phyloP scores from a whole-genome alignment of 2,329 filamentous ascomycete genomes.

The Penicillium digitatum region DNA sequence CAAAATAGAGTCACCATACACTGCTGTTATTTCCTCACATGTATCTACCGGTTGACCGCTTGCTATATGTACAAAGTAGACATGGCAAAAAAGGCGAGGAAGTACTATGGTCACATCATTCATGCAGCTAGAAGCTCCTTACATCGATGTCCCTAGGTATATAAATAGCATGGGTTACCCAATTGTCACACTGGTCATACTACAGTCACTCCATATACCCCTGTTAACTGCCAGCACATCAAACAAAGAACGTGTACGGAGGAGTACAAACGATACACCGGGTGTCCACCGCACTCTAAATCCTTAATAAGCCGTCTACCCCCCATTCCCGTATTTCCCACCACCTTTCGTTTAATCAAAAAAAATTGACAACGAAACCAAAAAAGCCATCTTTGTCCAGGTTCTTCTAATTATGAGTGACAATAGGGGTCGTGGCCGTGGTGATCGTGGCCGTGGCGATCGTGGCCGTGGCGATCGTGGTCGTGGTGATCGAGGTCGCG shows the following conservation, averaged over 20 bases:
- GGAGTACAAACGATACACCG: neutral
- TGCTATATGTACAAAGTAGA: no score
- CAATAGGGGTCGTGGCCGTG: slow-evolving; percentile 13
- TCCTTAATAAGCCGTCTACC: neutral
- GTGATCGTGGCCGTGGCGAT: slow-evolving; percentile 20
- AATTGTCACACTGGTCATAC: neutral
- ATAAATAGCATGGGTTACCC: neutral
- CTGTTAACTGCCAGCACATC: neutral
- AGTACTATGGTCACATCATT: neutral
- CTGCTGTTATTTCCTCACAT: neutral
- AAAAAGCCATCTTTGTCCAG: neutral
- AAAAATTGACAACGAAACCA: no score
- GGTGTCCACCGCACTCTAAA: neutral
- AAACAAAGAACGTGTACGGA: neutral
- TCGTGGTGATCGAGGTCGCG: slow-evolving; percentile 23
- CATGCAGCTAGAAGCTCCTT: neutral
- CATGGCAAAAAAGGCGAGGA: no score
- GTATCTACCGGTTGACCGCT: neutral
- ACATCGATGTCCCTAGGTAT: no score
- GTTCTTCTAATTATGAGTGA: slow-evolving; percentile 3
- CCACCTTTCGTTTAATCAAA: neutral
- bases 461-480: slow-evolving; percentile 22
- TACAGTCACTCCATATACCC: neutral
- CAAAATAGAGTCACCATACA: neutral
- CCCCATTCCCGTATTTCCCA: neutral